Base-by-base conservation (phyloP, 1,139 yeast genomes). In the Trichomonascaceae sp. region DNA sequence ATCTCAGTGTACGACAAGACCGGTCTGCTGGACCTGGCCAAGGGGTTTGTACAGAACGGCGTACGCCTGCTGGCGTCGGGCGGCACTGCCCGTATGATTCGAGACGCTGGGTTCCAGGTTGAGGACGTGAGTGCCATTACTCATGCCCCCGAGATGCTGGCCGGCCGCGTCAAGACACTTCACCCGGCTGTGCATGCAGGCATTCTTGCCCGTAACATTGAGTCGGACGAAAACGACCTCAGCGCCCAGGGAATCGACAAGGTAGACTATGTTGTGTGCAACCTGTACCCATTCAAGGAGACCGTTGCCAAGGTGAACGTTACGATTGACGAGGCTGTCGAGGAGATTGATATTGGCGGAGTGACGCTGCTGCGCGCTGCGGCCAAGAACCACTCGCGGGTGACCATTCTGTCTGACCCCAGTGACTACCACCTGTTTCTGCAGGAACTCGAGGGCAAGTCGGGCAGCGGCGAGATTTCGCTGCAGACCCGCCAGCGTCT, bases 111-210 rank as follows among this genome's bases (percentile, higher is more conserved):
- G 9, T 89, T 89, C 74, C 92, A 93, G 33, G 97, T 89, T 18
- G 94, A 85, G 49, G 98, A 89, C 55, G 96, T 89, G 37, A 77
- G 93, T 34, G 62, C 92, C 41, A 84, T 89, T 56, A 89, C 98
- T 33, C 93, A 85, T 55, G 97, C 97, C 26, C 98, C 98, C 36
- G 98, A 89, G 63, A 89, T 89, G 95, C 71, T 89, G 48, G 94
- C 96, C 39, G 98, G 98, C 43, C 74, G 98, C 64, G 98, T 89
- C 51, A 89, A 89, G 69, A 89, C 98, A 40, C 70, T 89, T 52
- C 98, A 89, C 59, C 98, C 98, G 28, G 97, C 97, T 30, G 95
- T 89, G 41, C 98, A 89, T 59, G 98, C 94, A 48, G 98, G 97
- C 40, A 89, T 89, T 51, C 71, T 89, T 48, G 97, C 98, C 36